Evolutionary conservation across 2,329 filamentous ascomycete species (phyloP).

Genomic region (Ophiostoma novo-ulmi): DNA sequence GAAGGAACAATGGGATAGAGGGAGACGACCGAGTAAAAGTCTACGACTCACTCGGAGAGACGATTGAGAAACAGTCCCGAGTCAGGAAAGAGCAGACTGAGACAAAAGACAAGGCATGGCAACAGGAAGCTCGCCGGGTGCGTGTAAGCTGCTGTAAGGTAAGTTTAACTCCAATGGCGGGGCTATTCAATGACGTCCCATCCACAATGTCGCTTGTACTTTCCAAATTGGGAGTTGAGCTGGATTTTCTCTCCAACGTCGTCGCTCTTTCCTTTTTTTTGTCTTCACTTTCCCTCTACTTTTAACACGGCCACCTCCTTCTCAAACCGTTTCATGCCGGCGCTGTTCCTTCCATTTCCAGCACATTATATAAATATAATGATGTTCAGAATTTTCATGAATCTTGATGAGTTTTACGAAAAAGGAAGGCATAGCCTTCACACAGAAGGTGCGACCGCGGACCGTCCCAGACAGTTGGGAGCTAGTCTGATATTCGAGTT

Average conservation of each 20-base stretch:
- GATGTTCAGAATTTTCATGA: background rate
- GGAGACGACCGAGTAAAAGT: background rate
- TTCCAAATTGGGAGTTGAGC: slow-evolving; percentile 3
- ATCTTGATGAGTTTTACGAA: background rate
- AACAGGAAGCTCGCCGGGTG: slow-evolving; percentile 5
- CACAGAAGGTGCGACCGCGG: background rate
- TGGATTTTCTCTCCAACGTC: background rate
- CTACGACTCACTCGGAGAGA: background rate
- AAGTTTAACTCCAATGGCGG: slow-evolving; percentile 12
- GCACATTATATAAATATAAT: background rate
- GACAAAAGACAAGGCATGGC: background rate
- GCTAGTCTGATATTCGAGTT: background rate
- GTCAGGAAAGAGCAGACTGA: background rate
- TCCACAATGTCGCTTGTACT: slow-evolving; percentile 16
- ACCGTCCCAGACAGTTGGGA: slow-evolving; percentile 7
- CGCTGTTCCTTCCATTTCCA: background rate
- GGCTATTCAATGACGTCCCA: slow-evolving; percentile 20
- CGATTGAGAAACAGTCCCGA: background rate
- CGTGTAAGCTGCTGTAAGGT: background rate
- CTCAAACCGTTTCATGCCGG: background rate
- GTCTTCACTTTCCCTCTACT: background rate
- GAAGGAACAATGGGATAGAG: background rate
- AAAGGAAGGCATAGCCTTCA: slow-evolving; percentile 4
- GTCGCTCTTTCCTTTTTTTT: slow-evolving; percentile 5
- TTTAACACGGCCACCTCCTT: background rate